These are phyloP conservation scores for Russula sp. DNA, from an alignment of 768 basidiomycete species.

Conservation along the genomic window DNA sequence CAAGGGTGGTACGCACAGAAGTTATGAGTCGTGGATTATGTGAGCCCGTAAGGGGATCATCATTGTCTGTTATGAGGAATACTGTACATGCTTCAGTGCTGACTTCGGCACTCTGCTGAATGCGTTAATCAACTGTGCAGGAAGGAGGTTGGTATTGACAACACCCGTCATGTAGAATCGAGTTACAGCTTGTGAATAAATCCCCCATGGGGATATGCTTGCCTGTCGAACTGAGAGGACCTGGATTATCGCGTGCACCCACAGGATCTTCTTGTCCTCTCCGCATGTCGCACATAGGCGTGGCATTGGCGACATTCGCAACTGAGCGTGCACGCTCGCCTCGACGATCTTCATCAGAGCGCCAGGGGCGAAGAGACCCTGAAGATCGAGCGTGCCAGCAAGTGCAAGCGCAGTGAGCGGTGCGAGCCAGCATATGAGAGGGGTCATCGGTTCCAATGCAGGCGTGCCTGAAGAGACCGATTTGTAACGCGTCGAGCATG, in stretches of 20 bases:
- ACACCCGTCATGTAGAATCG: conserved; percentile 83
- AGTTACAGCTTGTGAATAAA: conserved; percentile 86
- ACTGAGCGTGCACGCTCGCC: too few species aligned
- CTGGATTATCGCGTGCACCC: conserved; percentile 58
- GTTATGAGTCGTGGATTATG: conserved; percentile 52
- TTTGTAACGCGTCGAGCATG: too few species aligned
- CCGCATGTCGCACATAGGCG: too few species aligned
- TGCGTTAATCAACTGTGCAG: not conserved
- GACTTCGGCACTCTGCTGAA: conserved; percentile 66
- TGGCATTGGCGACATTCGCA: too few species aligned
- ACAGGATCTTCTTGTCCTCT: too few species aligned
- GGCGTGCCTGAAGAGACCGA: too few species aligned
- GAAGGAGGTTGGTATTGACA: conserved; percentile 18
- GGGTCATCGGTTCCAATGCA: too few species aligned
- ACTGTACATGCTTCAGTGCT: conserved; percentile 84
- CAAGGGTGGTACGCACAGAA: conserved; percentile 64
- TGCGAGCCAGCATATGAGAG: too few species aligned
- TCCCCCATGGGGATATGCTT: conserved; percentile 72
- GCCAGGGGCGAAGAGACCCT: too few species aligned
- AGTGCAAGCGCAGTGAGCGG: too few species aligned
- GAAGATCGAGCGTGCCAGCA: too few species aligned
- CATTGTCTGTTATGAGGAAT: conserved; percentile 91
- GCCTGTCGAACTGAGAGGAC: conserved; percentile 47
- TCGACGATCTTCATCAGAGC: too few species aligned
- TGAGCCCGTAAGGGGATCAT: conserved; percentile 56